Base-by-base conservation (phyloP, 352 stramenopile species). In the Globisporangium iwayamae region DNA sequence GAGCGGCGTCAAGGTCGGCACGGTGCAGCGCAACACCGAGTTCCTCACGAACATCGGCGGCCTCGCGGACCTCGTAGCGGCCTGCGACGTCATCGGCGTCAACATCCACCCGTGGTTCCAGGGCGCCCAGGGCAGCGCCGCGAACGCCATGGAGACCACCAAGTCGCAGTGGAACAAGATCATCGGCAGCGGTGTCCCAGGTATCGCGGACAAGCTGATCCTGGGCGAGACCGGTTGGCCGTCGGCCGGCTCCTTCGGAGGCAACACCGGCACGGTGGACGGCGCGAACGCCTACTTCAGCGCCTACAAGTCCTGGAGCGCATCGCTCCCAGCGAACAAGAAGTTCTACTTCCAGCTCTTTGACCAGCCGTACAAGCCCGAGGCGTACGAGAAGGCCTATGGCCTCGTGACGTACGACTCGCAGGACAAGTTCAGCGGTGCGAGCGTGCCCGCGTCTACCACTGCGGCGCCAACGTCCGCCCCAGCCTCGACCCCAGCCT, bases 301-400 rank as follows among this genome's bases (percentile, higher is more conserved):
- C 51, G 71, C 69, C 16, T 89, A 89, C 73, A 74, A 93, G 74
- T 59, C 69, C 30, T 91, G 81, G 81, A 77, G 76, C 59, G 58
- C 56, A 18, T 62, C 65, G 32, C 64, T 85, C 7, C 65, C 76
- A 36, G 76, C 82, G 62, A 62, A 56, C 67, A 67, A 74, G 50
- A 85, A 87, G 58, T 90, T 79, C 66, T 91, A 87, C 76, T 91
- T 93, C 72, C 82, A 91, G 70, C 81, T 90, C 63, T 93, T 87
- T 58, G 80, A 93, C 71, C 76, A 73, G 25, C 76, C 78, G 7
- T 70, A 74, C 68, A 78, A 80, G 56, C 52, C 65, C 0, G 56
- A 71, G 32, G 51, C 41, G 0, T 89, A 77, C 62, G 84, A 93
- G 63, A 53, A 77, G 62, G 70, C 62, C 51, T 93, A 76, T 65